These are phyloP conservation scores for Ganoderma lingzhi DNA, from an alignment of 1,284 basidiomycete genomes.

Conservation along the genomic window DNA sequence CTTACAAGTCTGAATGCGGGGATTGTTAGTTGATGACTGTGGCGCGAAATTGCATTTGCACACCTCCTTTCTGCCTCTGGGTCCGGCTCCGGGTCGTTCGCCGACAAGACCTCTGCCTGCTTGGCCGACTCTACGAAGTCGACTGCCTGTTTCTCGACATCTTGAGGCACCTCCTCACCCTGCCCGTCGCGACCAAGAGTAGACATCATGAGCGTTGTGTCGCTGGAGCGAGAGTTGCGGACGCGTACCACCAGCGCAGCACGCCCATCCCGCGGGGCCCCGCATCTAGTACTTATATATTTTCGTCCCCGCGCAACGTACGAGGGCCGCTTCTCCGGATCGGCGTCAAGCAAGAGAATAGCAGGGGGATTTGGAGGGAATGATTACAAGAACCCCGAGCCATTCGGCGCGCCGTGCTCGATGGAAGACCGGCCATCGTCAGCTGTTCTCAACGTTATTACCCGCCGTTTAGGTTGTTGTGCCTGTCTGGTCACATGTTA, in stretches of 20 bases:
- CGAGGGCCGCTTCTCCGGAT: not conserved
- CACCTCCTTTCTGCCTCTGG: conserved; percentile 13
- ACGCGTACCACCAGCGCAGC: not conserved
- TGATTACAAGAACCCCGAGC: not conserved
- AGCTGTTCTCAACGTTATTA: not conserved
- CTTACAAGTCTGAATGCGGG: conserved; percentile 32
- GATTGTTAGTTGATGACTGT: not conserved
- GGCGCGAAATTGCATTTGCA: not conserved
- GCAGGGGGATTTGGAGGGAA: too few species aligned
- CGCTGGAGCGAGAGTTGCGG: not conserved
- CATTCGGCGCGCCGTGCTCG: not conserved
- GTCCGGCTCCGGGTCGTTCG: not conserved
- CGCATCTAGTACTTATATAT: not conserved
- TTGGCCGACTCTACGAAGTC: not conserved
- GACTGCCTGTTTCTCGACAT: conserved; percentile 11
- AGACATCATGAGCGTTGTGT: not conserved
- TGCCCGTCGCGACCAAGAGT: not conserved
- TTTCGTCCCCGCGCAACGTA: conserved; percentile 1
- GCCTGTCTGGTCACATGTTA: too few species aligned
- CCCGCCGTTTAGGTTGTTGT: too few species aligned
- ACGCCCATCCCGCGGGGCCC: not conserved
- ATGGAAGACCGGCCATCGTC: conserved; percentile 1
- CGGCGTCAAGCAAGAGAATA: not conserved
- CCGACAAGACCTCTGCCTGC: not conserved
- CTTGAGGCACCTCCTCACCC: not conserved